phyloP scores from a whole-genome alignment of 345 rosid species.

The Psidium guajava region DNA sequence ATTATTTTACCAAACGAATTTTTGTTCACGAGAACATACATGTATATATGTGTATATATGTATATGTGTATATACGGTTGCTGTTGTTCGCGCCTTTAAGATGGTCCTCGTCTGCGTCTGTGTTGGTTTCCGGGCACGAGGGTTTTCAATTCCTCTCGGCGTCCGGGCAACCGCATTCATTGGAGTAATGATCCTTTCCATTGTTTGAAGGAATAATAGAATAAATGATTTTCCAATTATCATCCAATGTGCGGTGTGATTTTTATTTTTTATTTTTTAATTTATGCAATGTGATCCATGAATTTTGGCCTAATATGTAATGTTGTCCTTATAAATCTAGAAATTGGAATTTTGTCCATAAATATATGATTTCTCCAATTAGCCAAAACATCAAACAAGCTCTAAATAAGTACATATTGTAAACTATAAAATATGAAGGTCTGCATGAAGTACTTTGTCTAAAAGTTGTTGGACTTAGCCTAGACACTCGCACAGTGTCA shows the following conservation, averaged over 20 bases:
- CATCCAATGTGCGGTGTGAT: background rate
- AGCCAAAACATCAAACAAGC: background rate
- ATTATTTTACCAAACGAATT: too few relatives aligned
- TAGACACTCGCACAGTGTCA: background rate
- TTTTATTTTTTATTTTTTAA: rapidly evolving
- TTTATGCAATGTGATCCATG: rapidly evolving
- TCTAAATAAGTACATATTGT: background rate
- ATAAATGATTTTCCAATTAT: background rate
- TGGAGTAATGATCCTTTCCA: background rate
- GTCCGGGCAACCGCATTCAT: background rate
- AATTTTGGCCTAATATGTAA: background rate
- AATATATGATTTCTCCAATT: background rate
- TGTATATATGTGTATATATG: too few relatives aligned
- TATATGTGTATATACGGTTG: too few relatives aligned
- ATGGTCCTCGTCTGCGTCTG: background rate
- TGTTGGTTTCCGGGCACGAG: too few relatives aligned
- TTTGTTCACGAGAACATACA: too few relatives aligned
- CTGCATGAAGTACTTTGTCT: background rate
- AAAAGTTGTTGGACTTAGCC: background rate
- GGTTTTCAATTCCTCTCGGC: too few relatives aligned
- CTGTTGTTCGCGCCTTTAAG: too few relatives aligned
- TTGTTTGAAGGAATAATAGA: background rate
- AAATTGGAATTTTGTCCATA: background rate
- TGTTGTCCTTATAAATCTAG: background rate
- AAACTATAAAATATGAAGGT: background rate